Percentiles rank a stretch among this genome's conserved stretches.
Evolutionary conservation across 805 yeast genomes (phyloP).

Genomic region (Myxozyma melibiosi): DNA sequence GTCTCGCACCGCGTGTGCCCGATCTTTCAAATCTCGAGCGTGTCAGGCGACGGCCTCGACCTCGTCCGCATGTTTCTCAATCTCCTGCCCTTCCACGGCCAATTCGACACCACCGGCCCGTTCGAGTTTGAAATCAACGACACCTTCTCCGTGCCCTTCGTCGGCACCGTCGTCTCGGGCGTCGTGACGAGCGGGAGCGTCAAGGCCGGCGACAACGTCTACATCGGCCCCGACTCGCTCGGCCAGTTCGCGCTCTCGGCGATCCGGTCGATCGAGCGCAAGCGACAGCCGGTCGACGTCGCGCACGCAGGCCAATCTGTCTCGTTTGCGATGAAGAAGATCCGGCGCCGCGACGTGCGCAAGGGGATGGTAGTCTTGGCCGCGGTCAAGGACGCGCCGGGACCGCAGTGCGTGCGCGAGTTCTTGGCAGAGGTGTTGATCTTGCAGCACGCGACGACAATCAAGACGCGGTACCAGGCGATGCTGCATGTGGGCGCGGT

Average conservation of each 20-base stretch:
- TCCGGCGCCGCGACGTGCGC: slow-evolving; percentile 31
- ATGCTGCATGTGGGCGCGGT: slow-evolving; percentile 35
- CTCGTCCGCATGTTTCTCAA: slow-evolving; percentile 28
- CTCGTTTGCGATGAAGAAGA: slow-evolving; percentile 29
- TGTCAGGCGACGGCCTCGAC: slow-evolving; percentile 33
- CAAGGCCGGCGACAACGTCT: slow-evolving; percentile 28
- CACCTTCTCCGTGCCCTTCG: slow-evolving; percentile 35
- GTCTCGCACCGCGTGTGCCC: slow-evolving; percentile 34
- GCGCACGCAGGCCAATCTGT: slow-evolving; percentile 34
- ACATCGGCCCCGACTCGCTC: slow-evolving; percentile 32
- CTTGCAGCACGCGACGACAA: slow-evolving; percentile 34
- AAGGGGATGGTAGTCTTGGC: slow-evolving; percentile 33
- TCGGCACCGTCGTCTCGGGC: slow-evolving; percentile 35
- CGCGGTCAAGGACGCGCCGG: slow-evolving; percentile 1
- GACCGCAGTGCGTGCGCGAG: slow-evolving; percentile 29
- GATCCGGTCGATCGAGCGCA: slow-evolving; percentile 32
- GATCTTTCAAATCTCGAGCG: slow-evolving; percentile 33
- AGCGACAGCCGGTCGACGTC: slow-evolving; percentile 29
- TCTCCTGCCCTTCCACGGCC: slow-evolving; percentile 30
- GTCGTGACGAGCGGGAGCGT: slow-evolving; percentile 26
- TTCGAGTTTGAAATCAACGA: slow-evolving; percentile 32
- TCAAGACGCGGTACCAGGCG: slow-evolving; percentile 32
- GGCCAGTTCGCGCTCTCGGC: slow-evolving; percentile 29
- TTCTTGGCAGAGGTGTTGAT: slow-evolving; percentile 33
- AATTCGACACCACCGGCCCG: slow-evolving; percentile 21